Conservation (phyloP, 2,329 filamentous ascomycete genomes). For the Calonectria ilicicola region DNA sequence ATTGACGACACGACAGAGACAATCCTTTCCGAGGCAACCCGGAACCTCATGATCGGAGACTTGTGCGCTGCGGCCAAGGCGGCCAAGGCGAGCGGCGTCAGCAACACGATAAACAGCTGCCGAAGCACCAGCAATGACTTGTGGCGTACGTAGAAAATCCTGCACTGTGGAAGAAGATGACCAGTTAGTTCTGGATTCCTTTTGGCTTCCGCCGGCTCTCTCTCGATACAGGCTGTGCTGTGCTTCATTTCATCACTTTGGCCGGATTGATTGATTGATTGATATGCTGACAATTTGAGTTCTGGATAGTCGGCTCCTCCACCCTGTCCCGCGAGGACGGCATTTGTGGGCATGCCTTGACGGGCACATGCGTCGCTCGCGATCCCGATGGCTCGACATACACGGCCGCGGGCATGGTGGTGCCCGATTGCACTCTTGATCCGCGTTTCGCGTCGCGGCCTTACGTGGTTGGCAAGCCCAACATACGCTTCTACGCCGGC, state of each 20-base stretch:
- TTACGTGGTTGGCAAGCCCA: constrained; percentile 47
- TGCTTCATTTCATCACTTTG: not conserved
- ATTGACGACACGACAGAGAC: constrained; percentile 60
- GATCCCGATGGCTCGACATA: constrained; percentile 42
- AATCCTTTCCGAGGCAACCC: constrained; percentile 64
- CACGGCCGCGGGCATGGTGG: constrained; percentile 43
- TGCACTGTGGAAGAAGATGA: not conserved
- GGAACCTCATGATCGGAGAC: constrained; percentile 53
- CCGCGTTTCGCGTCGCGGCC: constrained; percentile 47
- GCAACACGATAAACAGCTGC: not conserved
- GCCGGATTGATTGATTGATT: not conserved
- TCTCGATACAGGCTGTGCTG: too few species aligned
- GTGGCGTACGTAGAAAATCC: constrained; percentile 47
- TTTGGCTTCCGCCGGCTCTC: too few species aligned
- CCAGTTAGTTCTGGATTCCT: not conserved
- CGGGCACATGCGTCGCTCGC: constrained; percentile 39
- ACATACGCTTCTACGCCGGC: constrained; percentile 53
- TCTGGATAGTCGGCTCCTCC: constrained; percentile 37
- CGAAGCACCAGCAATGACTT: constrained; percentile 41
- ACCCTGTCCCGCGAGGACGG: constrained; percentile 47
- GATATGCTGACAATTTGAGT: not conserved
- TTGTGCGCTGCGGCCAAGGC: constrained; percentile 34
- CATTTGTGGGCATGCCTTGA: constrained; percentile 46
- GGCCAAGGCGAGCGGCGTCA: not conserved
- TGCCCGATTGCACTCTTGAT: constrained; percentile 47